phyloP scores from a whole-genome alignment of 2,329 filamentous ascomycete species.

The Cladosporium sphaerospermum region DNA sequence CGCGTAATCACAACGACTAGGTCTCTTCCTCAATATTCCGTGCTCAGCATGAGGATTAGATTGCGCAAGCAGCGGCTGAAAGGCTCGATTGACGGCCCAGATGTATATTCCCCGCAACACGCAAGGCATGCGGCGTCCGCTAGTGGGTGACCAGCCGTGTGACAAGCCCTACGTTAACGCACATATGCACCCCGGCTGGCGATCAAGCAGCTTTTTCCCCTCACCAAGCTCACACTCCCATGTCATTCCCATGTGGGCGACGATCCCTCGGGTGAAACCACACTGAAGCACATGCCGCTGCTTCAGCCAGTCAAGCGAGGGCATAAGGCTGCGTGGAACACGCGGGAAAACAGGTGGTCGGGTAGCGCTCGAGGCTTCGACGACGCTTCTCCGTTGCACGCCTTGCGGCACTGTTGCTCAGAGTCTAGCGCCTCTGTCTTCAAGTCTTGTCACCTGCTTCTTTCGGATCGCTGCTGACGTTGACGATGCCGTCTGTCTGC shows the following conservation, averaged over 20 bases:
- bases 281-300: too few species aligned
- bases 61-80: too few species aligned
- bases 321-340: too few species aligned
- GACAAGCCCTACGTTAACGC: conserved; percentile 3
- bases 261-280: too few species aligned
- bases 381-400: background rate
- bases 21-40: too few species aligned
- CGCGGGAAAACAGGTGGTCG: too few species aligned
- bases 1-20: too few species aligned
- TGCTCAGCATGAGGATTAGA: too few species aligned
- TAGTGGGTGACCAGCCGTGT: background rate
- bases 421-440: background rate
- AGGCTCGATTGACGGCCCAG: too few species aligned
- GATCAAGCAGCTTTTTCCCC: conserved; percentile 3
- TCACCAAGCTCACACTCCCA: background rate
- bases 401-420: too few species aligned
- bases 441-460: background rate
- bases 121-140: background rate
- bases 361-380: background rate
- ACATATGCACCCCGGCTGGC: background rate
- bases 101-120: too few species aligned
- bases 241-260: background rate
- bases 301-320: too few species aligned
- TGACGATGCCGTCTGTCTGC: background rate
- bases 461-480: background rate